A percentile compares a stretch with the other conserved stretches of the same genome.
Conservation (phyloP, 805 yeast species). For the Pichia ethanolica region DNA sequence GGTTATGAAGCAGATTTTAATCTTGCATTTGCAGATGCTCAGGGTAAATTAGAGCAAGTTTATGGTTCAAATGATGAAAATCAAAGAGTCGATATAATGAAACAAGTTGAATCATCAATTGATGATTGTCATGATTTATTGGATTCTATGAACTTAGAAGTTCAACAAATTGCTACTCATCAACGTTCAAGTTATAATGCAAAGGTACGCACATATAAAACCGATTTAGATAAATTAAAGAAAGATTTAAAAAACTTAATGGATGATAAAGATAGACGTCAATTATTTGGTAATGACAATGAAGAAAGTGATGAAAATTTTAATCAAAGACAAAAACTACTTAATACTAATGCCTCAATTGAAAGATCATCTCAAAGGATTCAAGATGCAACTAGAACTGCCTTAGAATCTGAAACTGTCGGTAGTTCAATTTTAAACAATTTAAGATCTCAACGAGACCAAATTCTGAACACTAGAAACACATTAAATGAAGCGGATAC, state of each 20-base stretch:
- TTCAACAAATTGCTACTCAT: conserved; percentile 73
- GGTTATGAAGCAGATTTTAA: conserved; percentile 68
- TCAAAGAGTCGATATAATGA: conserved; percentile 46
- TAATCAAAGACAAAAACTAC: conserved; percentile 71
- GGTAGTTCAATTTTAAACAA: conserved; percentile 89
- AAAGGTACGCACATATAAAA: conserved; percentile 63
- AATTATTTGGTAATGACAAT: conserved; percentile 56
- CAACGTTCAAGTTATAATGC: conserved; percentile 66
- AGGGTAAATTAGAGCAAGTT: conserved; percentile 52
- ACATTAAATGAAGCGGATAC: conserved; percentile 86
- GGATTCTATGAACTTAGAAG: conserved; percentile 84
- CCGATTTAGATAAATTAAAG: conserved; percentile 52
- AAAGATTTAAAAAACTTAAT: conserved; percentile 44
- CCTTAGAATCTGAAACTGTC: conserved; percentile 83
- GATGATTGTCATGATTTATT: conserved; percentile 76
- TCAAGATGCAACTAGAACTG: conserved; percentile 81
- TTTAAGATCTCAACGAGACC: conserved; percentile 88
- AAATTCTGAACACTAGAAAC: conserved; percentile 76
- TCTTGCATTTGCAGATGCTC: conserved; percentile 62
- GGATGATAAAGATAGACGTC: conserved; percentile 67
- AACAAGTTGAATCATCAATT: conserved; percentile 56
- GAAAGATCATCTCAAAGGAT: conserved; percentile 79
- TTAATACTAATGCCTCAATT: conserved; percentile 70
- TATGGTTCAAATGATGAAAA: conserved; percentile 38
- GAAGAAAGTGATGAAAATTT: conserved; percentile 33